Conservation (phyloP, 1,139 yeast genomes). For the Sugiyamaella grinbergsii region DNA sequence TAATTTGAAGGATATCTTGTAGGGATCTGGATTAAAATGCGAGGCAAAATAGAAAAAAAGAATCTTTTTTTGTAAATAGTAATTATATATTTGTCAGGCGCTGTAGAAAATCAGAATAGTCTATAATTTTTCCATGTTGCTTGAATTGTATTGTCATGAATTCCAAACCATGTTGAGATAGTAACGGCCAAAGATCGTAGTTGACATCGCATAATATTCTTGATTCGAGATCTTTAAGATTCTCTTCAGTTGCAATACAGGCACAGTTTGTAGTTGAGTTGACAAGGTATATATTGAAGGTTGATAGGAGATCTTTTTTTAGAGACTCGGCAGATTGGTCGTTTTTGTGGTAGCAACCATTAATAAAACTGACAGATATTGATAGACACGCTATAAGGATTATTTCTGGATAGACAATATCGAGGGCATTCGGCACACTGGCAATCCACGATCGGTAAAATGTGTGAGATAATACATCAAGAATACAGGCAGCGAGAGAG, state of each 20-base stretch:
- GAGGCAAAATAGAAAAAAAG: neutral
- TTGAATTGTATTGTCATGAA: constrained; percentile 24
- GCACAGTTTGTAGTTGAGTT: constrained; percentile 7
- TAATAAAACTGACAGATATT: constrained; percentile 25
- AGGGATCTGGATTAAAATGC: constrained; percentile 10
- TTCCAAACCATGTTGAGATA: constrained; percentile 20
- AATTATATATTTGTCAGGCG: neutral
- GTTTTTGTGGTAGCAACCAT: constrained; percentile 5
- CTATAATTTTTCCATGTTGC: constrained; percentile 19
- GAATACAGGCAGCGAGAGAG: constrained; percentile 25
- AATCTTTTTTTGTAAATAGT: neutral
- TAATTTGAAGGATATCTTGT: constrained; percentile 64
- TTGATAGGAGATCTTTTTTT: constrained; percentile 1
- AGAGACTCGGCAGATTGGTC: neutral
- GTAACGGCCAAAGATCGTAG: constrained; percentile 23
- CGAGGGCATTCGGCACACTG: constrained; percentile 24
- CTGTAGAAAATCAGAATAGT: constrained; percentile 13
- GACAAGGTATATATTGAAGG: neutral
- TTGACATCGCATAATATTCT: constrained; percentile 25
- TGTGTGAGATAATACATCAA: constrained; percentile 26
- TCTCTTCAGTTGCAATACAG: constrained; percentile 16
- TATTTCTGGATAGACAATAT: constrained; percentile 25
- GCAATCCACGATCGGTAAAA: constrained; percentile 28
- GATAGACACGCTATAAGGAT: constrained; percentile 25
- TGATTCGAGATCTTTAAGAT: constrained; percentile 23